Base-by-base conservation (phyloP, 495 filamentous ascomycete genomes). In the Cryomyces minteri region DNA sequence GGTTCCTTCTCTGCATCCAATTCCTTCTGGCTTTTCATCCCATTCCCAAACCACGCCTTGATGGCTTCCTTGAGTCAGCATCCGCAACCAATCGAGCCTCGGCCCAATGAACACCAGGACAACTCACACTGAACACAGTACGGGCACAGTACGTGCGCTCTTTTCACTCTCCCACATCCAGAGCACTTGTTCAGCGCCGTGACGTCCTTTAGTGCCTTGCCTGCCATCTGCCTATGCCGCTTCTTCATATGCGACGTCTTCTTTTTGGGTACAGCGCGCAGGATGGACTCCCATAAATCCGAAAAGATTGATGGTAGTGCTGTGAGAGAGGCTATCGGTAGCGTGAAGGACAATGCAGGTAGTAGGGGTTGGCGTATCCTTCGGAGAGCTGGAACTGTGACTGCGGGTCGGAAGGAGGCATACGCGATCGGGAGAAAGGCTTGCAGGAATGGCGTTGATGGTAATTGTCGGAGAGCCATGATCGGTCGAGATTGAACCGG, bases 201-300 rank as follows among this genome's bases (percentile, higher is more conserved):
- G 18, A 93, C 76, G 57, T 96, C 90, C 68, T 88, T 83, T 56
- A 96, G 67, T 36, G 75, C 86, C 62, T 96, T 96, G 54, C 88
- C 88, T 12, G 85, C 88, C 76, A 95, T 78, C 53, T 88, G 85
- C 53, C 92, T 73, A 54, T 84, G 79, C 50, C 90, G 79, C 67
- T 83, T 93, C 71, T 93, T 95, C 71, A 83, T 84, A 62, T 99
- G 82, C 28, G 88, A 94, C 7, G 87, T 93, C 75, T 96, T 99
- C 67, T 94, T 96, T 72, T 99, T 99, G 7, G 90, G 90, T 5
- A 94, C 90, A 4, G 90, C 90, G 50, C 78, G 77, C 32, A 99
- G 76, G 34, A 96, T 73, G 2, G 81, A 84, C 49, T 94, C 92
- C 84, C 88, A 96, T 48, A 99, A 71, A 34, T 77, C 82, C 40